Evolutionary conservation across 805 yeast species (phyloP), one percentile per base, ranked within the genome.

Genomic region (Lachancea meyersii): DNA sequence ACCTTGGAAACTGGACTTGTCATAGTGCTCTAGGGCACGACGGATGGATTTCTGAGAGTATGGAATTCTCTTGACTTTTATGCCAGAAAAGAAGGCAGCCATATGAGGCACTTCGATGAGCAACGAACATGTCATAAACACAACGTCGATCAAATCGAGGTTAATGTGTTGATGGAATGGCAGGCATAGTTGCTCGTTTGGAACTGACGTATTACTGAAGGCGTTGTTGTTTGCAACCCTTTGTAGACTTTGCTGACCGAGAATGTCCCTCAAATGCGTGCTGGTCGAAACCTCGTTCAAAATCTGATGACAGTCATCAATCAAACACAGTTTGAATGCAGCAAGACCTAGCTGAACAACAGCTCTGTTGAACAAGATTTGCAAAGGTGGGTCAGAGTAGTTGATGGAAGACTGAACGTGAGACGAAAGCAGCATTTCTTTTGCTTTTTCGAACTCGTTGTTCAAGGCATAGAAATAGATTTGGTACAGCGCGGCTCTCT

Each of bases 111-210:
- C 81, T 71, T 94, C 98, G 52, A 86, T 77, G 60, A 93, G 76
- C 67, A 93, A 71, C 23, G 95, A 86, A 45, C 86, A 74, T 10
- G 97, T 93, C 72, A 88, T 77, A 74, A 83, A 91, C 37, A 86
- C 95, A 62, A 94, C 84, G 69, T 93, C 98, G 52, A 93, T 75
- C 58, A 93, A 78, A 72, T 94, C 97, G 55, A 91, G 72, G 68
- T 93, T 93, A 65, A 93, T 91, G 69, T 93, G 99, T 85, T 87
- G 88, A 70, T 93, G 98, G 82, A 84, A 93, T 46, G 99, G 99
- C 62, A 93, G 73, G 63, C 88, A 76, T 62, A 89, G 80, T 67
- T 82, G 91, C 38, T 61, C 65, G 47, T 56, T 59, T 31, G 58
- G 54, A 32, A 58, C 56, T 26, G 57, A 49, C 27, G 48, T 50